Base-by-base conservation (phyloP, 768 basidiomycete species). In the Gloeophyllum trabeum region DNA sequence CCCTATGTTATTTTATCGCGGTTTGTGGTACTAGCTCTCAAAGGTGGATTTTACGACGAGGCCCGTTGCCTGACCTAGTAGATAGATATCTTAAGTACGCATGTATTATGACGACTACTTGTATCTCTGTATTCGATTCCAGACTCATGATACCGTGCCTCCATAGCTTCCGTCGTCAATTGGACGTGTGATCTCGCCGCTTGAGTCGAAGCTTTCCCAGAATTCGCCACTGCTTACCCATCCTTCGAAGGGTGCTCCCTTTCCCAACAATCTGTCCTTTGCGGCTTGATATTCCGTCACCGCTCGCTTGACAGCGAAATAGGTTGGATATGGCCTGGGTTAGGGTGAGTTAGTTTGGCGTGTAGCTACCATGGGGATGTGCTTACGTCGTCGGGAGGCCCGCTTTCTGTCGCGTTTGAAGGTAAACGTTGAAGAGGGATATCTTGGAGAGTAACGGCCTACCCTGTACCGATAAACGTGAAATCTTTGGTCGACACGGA, bases 161-260 rank as follows among this genome's bases (percentile, higher is more conserved):
- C n/a, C n/a, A n/a, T n/a, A n/a, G n/a, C n/a, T n/a, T n/a, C n/a
- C n/a, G n/a, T n/a, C n/a, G n/a, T n/a, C n/a, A n/a, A n/a, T n/a
- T n/a, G n/a, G n/a, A n/a, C n/a, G n/a, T n/a, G n/a, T n/a, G n/a
- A n/a, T n/a, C n/a, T 30, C 28, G 10, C 48, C 49, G 24, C 43
- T 42, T 21, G 43, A 41, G 14, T 58, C 55, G 46, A 84, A 84
- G 37, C 46, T 56, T 51, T 82, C 76, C 69, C 73, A 76, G 39
- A 54, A 51, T 28, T 50, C 45, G 3, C 79, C 80, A 41, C 71
- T 78, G 18, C 43, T 57, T 30, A 80, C 54, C 84, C 84, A 88
- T 16, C 78, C 81, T 24, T 60, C 55, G 46, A 88, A 83, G 2
- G 70, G 62, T 3, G 70, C 65, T 0, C 51, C 54, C 24, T 56